These are phyloP conservation scores for Metarhizium album DNA, from an alignment of 2,329 filamentous ascomycete species.

Conservation along the genomic window DNA sequence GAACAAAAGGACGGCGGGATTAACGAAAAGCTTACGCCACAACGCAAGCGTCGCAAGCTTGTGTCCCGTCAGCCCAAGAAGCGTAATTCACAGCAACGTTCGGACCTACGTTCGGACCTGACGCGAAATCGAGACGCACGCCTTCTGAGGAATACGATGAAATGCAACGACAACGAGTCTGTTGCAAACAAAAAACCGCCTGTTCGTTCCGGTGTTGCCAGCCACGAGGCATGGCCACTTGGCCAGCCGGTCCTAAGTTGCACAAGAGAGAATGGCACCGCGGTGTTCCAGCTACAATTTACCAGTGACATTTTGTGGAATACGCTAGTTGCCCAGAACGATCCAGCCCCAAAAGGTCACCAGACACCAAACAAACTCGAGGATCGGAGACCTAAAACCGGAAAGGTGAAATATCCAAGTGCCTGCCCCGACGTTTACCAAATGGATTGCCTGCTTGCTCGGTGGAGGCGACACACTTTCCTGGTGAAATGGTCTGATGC, in stretches of 20 bases:
- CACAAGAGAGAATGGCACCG: slow-evolving; percentile 2
- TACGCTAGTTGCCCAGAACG: neutral
- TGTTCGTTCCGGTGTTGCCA: neutral
- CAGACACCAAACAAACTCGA: neutral
- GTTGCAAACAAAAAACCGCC: neutral
- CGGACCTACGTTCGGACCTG: neutral
- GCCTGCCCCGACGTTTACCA: neutral
- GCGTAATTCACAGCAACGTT: neutral
- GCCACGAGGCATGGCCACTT: slow-evolving; percentile 2
- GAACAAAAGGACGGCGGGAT: neutral
- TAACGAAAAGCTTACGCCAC: neutral
- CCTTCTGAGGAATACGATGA: neutral
- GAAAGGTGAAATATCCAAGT: neutral
- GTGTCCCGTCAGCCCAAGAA: neutral
- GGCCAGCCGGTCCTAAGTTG: neutral
- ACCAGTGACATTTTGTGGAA: neutral
- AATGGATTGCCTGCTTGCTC: slow-evolving; percentile 1
- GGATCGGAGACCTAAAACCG: neutral
- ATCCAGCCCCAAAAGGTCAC: neutral
- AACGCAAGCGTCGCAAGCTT: neutral
- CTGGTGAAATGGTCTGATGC: neutral
- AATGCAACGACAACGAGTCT: neutral
- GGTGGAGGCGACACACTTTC: neutral
- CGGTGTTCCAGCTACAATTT: neutral
- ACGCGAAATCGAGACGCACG: neutral